Evolutionary conservation across 108 stramenopile genomes (phyloP).

Genomic region (Fistulifera pelliculosa): DNA sequence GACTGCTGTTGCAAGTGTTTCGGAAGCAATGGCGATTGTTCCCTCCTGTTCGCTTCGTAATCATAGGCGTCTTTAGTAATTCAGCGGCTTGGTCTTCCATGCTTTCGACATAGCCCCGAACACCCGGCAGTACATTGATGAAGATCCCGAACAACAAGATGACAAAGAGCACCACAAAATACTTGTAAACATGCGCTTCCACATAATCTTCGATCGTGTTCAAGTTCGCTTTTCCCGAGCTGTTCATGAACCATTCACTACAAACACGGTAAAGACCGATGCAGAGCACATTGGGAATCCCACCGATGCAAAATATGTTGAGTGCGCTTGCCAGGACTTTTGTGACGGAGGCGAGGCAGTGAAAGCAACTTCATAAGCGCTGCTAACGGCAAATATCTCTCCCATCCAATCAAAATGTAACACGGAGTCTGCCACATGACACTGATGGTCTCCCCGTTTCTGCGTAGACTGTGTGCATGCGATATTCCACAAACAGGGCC

Average conservation of each 20-base stretch:
- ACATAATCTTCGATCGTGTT: conserved; percentile 52
- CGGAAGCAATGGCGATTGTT: conserved; percentile 42
- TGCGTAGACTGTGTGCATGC: conserved; percentile 49
- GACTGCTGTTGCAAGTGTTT: conserved; percentile 9
- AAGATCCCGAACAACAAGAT: conserved; percentile 58
- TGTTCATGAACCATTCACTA: conserved; percentile 49
- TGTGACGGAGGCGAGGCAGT: conserved; percentile 57
- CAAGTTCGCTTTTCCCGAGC: conserved; percentile 39
- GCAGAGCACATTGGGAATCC: conserved; percentile 67
- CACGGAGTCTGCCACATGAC: conserved; percentile 69
- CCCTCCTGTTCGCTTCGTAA: conserved; percentile 4
- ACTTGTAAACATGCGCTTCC: conserved; percentile 54
- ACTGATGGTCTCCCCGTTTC: conserved; percentile 46
- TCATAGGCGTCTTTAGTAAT: conserved; percentile 25
- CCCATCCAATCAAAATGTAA: conserved; percentile 72
- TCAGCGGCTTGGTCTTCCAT: conserved; percentile 61
- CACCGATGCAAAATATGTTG: conserved; percentile 76
- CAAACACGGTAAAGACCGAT: conserved; percentile 62
- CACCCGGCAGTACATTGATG: conserved; percentile 53
- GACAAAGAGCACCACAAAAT: conserved; percentile 59
- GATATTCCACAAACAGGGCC: conserved; percentile 63
- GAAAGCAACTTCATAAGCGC: conserved; percentile 82
- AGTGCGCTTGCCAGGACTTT: conserved; percentile 72
- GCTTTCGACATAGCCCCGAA: conserved; percentile 39
- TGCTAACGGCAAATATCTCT: conserved; percentile 80